Base-by-base conservation (phyloP, 306 rosid genomes). In the Castanea crenata region DNA sequence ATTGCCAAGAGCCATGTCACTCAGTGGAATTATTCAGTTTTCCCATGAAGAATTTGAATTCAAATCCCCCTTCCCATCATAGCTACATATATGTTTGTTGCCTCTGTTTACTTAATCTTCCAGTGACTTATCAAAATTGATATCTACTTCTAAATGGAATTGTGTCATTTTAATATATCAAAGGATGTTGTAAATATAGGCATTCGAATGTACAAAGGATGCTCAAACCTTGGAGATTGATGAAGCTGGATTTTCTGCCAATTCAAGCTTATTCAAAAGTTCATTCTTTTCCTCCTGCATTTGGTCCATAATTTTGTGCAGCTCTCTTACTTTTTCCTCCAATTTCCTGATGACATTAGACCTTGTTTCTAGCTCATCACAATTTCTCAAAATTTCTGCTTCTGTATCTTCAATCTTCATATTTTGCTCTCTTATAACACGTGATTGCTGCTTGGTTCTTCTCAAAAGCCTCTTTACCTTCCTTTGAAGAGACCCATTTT, bases 361-460 rank as follows among this genome's bases (percentile, higher is more conserved):
- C 76, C 85, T 85, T 75, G 82, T 76, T 77, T 87, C 79, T 79
- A 89, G 62, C 9, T 31, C 88, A 49, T 79, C 90, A 23, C 57
- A 71, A 49, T 74, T 84, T 77, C 86, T 83, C 85, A 80, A 55
- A 76, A 87, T 56, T 31, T 89, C 87, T 52, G 29, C 81, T 85
- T 90, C 91, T 63, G 51, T 69, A 6, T 81, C 91, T 75, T 80
- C 81, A 81, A 88, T 87, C 89, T 73, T 89, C 86, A 71, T 73
- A 75, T 56, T 62, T 75, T 81, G 86, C 59, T 84, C 87, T 74
- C 79, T 74, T 20, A 87, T 82, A 35, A 82, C 55, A 20, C 59
- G 41, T 3, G 94, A 83, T 81, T 94, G 88, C 3, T 70, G 79
- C 77, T 58, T 90, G 27, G 79, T 83, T 80, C 78, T 84, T 78